phyloP scores from a whole-genome alignment of 1,284 basidiomycete species.

The Sanguinoderma infundibulare region DNA sequence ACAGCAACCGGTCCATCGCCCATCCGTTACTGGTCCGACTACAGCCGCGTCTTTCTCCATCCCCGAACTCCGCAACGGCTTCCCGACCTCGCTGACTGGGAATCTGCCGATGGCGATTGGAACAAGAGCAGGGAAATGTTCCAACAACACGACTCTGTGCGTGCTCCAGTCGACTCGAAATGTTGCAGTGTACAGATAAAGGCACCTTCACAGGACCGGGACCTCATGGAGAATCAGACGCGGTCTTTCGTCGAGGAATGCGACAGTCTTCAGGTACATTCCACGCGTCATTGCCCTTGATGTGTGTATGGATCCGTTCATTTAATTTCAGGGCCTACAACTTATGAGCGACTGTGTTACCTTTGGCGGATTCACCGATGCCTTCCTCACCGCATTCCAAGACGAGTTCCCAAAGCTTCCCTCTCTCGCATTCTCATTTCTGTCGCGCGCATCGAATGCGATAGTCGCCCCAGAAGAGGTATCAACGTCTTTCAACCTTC shows the following conservation, averaged over 20 bases:
- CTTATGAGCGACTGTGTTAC: conserved; percentile 60
- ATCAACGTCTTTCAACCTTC: conserved; percentile 20
- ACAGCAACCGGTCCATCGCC: conserved; percentile 26
- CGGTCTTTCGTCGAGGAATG: conserved; percentile 75
- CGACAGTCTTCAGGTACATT: conserved; percentile 68
- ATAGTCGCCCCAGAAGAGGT: conserved; percentile 49
- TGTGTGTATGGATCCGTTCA: no score
- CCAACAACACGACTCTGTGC: conserved; percentile 56
- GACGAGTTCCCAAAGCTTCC: conserved; percentile 70
- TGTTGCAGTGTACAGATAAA: neutral
- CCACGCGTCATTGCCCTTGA: neutral
- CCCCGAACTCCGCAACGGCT: conserved; percentile 68
- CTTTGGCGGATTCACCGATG: conserved; percentile 67
- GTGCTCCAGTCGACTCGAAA: conserved; percentile 10
- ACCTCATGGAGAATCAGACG: conserved; percentile 67
- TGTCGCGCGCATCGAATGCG: conserved; percentile 48
- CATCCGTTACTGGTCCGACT: conserved; percentile 82
- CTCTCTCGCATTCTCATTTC: conserved; percentile 56
- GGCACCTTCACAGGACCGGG: conserved; percentile 22
- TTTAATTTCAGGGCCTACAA: conserved; percentile 64
- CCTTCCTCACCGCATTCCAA: conserved; percentile 59
- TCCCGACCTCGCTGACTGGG: conserved; percentile 60
- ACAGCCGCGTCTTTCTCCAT: conserved; percentile 67
- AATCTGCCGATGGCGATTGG: conserved; percentile 61
- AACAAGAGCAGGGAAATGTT: conserved; percentile 54